Evolutionary conservation across 73 alveolate genomes (phyloP).

Genomic region (Uronychia setigera): DNA sequence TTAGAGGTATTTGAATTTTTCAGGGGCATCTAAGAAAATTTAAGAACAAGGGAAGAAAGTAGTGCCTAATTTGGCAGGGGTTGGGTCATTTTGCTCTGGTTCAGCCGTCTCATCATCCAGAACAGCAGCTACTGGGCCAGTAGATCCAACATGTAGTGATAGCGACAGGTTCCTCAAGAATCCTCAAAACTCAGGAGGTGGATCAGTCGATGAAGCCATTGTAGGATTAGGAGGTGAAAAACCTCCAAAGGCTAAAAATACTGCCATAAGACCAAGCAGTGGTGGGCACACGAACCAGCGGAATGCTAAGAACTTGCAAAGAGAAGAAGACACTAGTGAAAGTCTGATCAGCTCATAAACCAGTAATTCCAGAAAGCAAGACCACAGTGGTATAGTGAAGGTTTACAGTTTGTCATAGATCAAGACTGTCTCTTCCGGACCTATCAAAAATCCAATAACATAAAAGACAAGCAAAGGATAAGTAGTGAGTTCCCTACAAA

Average conservation of each 20-base stretch:
- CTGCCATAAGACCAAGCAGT: neutral
- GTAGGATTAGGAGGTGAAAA: neutral
- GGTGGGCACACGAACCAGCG: neutral
- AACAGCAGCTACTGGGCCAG: neutral
- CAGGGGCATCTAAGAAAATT: conserved; percentile 2
- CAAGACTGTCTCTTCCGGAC: neutral
- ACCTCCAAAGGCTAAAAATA: neutral
- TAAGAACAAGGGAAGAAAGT: neutral
- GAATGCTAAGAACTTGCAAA: neutral
- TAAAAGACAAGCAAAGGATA: no score
- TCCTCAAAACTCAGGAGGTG: neutral
- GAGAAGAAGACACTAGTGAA: neutral
- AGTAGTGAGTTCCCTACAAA: no score
- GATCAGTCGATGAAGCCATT: neutral
- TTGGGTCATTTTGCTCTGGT: neutral
- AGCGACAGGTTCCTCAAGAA: neutral
- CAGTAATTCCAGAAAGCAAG: neutral
- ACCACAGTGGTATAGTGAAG: neutral
- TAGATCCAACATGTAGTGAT: neutral
- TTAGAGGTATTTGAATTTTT: neutral
- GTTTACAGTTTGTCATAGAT: neutral
- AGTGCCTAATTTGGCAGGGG: neutral
- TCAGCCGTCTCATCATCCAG: neutral
- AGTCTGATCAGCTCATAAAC: neutral
- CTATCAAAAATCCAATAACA: neutral